Evolutionary conservation across 1,284 basidiomycete species (phyloP).

Genomic region (Rhodofomes roseus): DNA sequence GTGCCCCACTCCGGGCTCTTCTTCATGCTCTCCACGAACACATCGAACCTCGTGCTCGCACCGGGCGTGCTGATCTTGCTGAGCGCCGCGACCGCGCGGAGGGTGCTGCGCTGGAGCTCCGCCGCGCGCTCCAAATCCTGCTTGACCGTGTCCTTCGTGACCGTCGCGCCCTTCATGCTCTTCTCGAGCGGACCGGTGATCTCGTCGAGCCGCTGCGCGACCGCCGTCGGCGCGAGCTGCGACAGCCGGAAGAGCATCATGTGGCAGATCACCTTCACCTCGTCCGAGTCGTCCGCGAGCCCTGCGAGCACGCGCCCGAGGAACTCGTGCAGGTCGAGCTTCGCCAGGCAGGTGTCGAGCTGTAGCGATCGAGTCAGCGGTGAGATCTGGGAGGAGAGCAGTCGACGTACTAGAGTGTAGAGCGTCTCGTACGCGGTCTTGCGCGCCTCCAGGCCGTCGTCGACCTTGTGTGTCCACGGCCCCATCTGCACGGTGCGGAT

Average conservation of each 20-base stretch:
- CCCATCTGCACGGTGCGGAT: slow-evolving; percentile 97
- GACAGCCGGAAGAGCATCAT: slow-evolving; percentile 93
- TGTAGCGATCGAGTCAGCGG: slow-evolving; percentile 26
- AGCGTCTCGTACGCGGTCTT: slow-evolving; percentile 98
- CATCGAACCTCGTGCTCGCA: slow-evolving; percentile 70
- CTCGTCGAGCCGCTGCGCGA: slow-evolving; percentile 86
- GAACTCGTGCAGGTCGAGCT: slow-evolving; percentile 85
- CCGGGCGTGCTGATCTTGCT: slow-evolving; percentile 63
- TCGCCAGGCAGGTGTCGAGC: slow-evolving; percentile 87
- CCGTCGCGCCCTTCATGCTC: slow-evolving; percentile 88
- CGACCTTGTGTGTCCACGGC: slow-evolving; percentile 94
- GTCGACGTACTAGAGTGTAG: slow-evolving; percentile 77
- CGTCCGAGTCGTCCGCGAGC: slow-evolving; percentile 87
- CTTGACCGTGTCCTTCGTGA: slow-evolving; percentile 94
- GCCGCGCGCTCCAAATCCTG: slow-evolving; percentile 94
- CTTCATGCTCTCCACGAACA: slow-evolving; percentile 68
- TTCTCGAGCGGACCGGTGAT: slow-evolving; percentile 77
- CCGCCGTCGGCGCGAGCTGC: slow-evolving; percentile 77
- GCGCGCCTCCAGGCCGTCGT: slow-evolving; percentile 90
- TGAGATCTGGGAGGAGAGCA: background rate
- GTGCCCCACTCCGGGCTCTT: slow-evolving; percentile 58
- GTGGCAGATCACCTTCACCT: slow-evolving; percentile 95
- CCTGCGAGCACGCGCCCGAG: slow-evolving; percentile 80
- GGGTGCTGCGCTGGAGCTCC: slow-evolving; percentile 85
- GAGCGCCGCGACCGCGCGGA: slow-evolving; percentile 84